phyloP scores from a whole-genome alignment of 495 filamentous ascomycete genomes.

The Penicillium chermesinum region DNA sequence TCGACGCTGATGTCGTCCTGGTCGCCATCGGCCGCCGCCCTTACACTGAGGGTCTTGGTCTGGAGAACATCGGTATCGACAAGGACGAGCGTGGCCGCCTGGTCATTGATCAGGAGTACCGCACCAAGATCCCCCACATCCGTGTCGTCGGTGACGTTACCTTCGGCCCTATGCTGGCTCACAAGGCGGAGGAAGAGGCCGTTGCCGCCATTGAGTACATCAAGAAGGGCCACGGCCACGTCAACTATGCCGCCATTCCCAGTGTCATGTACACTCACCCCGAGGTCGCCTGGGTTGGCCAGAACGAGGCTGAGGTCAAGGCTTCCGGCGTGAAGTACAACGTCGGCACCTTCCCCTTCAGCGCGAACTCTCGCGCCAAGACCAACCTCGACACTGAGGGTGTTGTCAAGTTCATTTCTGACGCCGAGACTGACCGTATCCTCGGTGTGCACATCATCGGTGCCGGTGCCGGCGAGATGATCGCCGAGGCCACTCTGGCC shows the following conservation, averaged over 20 bases:
- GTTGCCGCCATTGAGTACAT: conserved; percentile 95
- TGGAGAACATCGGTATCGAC: conserved; percentile 94
- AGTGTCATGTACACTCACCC: conserved; percentile 99
- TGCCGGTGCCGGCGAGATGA: conserved; percentile 96
- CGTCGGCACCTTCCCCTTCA: conserved; percentile 91
- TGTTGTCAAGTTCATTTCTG: conserved; percentile 93
- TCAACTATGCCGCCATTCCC: conserved; percentile 97
- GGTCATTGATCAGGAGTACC: conserved; percentile 96
- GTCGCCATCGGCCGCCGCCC: conserved; percentile 94
- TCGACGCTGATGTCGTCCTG: conserved; percentile 93
- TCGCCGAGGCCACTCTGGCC: conserved; percentile 92
- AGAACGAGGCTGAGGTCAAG: conserved; percentile 96
- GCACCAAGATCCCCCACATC: conserved; percentile 94
- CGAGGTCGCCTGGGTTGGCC: conserved; percentile 97
- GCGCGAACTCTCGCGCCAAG: conserved; percentile 95
- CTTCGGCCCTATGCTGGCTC: conserved; percentile 97
- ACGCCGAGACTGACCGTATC: conserved; percentile 94
- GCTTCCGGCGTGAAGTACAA: conserved; percentile 83
- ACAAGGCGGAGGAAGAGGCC: conserved; percentile 98
- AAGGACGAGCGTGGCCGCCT: conserved; percentile 89
- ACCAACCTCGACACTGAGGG: conserved; percentile 97
- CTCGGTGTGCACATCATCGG: conserved; percentile 96
- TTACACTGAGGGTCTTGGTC: conserved; percentile 83
- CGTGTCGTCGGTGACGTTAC: conserved; percentile 95
- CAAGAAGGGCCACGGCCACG: conserved; percentile 93